Conservation (phyloP, 2,329 filamentous ascomycete species). For the Alternaria triticina region DNA sequence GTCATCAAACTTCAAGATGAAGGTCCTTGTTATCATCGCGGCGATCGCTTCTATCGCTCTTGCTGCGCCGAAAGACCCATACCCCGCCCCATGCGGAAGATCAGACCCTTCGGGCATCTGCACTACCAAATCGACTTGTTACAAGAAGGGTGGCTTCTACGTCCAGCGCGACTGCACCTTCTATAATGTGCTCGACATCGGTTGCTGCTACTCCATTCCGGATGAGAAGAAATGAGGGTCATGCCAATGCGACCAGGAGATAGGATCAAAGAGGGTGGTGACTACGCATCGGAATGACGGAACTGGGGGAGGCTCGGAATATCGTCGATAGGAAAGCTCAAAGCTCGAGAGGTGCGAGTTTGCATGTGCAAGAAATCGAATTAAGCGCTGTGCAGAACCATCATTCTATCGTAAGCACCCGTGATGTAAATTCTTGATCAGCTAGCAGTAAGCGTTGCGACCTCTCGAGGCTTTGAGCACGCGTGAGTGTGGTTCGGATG, state of each 20-base stretch:
- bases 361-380: neutral
- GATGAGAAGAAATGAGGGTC: constrained; percentile 16
- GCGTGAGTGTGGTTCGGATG: neutral
- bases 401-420: neutral
- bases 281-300: neutral
- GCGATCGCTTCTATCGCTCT: constrained; percentile 25
- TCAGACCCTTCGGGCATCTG: constrained; percentile 37
- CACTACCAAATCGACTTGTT: constrained; percentile 31
- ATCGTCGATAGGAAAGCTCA: neutral
- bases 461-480: neutral
- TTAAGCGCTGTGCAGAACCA: neutral
- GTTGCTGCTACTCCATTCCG: constrained; percentile 38
- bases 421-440: neutral
- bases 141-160: constrained; percentile 34
- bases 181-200: constrained; percentile 38
- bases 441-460: neutral
- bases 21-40: constrained; percentile 16
- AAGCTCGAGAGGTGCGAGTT: neutral
- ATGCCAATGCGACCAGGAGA: neutral
- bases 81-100: constrained; percentile 38
- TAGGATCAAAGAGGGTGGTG: neutral
- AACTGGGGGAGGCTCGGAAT: neutral
- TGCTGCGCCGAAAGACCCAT: constrained; percentile 29
- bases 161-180: constrained; percentile 41
- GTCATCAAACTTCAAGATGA: constrained; percentile 13